A percentile compares a stretch with the other conserved stretches of the same genome.
phyloP scores from a whole-genome alignment of 2,329 filamentous ascomycete species.

The Teratosphaeria pseudoeucalypti region DNA sequence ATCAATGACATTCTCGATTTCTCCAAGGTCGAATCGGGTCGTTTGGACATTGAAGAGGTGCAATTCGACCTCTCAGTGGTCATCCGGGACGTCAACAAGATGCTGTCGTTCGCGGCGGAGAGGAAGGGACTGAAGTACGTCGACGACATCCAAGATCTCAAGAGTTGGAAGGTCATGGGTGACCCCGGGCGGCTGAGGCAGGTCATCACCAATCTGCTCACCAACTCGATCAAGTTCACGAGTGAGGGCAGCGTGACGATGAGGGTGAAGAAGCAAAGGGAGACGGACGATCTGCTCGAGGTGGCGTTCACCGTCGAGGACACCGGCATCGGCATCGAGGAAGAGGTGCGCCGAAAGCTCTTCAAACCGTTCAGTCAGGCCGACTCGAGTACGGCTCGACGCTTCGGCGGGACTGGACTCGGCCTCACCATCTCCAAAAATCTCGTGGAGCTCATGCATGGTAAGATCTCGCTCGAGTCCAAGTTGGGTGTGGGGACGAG shows the following conservation, averaged over 20 bases:
- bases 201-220: conserved; percentile 70
- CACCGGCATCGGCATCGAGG: conserved; percentile 71
- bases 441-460: conserved; percentile 68
- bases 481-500: conserved; percentile 57
- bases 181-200: conserved; percentile 77
- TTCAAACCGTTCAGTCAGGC: conserved; percentile 78
- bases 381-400: conserved; percentile 65
- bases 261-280: conserved; percentile 51
- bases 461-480: conserved; percentile 61
- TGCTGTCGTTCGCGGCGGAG: conserved; percentile 76
- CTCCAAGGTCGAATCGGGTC: conserved; percentile 68
- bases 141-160: conserved; percentile 52
- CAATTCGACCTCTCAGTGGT: conserved; percentile 67
- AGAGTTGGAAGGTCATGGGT: conserved; percentile 66
- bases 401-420: conserved; percentile 70
- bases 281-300: conserved; percentile 54
- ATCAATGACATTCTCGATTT: conserved; percentile 90
- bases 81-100: conserved; percentile 70
- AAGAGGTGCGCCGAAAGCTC: conserved; percentile 60
- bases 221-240: conserved; percentile 68
- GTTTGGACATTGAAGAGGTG: conserved; percentile 68
- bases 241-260: conserved; percentile 58
- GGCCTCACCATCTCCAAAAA: conserved; percentile 76
- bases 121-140: conserved; percentile 67
- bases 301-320: conserved; percentile 66